Conservation (phyloP, 768 basidiomycete species). For the Trametes punicea region DNA sequence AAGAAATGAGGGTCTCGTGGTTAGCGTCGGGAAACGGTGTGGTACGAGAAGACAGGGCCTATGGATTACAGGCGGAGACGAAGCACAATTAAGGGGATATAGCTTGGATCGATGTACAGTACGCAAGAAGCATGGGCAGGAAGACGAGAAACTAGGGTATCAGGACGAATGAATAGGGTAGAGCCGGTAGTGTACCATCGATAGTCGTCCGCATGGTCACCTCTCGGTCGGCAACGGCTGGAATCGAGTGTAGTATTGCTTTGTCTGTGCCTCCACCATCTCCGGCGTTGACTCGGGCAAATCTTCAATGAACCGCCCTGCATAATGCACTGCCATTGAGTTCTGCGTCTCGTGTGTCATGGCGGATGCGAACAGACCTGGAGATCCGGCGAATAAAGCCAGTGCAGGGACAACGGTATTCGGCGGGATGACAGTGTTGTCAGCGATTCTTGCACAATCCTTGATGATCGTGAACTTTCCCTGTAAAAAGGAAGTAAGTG, state of each 20-base stretch:
- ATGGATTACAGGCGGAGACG: background rate
- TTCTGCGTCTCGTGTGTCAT: no score
- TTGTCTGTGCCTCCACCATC: constrained; percentile 80
- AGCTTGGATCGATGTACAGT: background rate
- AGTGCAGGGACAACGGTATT: constrained; percentile 92
- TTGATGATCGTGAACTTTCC: constrained; percentile 97
- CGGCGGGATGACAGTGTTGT: constrained; percentile 85
- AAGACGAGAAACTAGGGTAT: background rate
- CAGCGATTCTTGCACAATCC: constrained; percentile 87
- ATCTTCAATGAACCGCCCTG: constrained; percentile 79
- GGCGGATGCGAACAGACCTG: constrained; percentile 71
- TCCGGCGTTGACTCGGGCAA: constrained; percentile 95
- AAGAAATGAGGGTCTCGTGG: background rate
- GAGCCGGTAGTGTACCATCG: background rate
- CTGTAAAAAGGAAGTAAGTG: constrained; percentile 37
- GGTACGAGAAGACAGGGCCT: background rate
- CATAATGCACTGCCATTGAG: background rate
- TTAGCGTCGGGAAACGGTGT: background rate
- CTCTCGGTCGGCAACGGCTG: constrained; percentile 23
- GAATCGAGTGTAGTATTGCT: constrained; percentile 83
- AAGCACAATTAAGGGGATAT: background rate
- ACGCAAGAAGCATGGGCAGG: background rate
- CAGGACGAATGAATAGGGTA: constrained; percentile 5
- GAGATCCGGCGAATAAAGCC: constrained; percentile 82
- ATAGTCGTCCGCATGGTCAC: background rate